Percentiles rank a stretch among this genome's conserved stretches.
phyloP scores from a whole-genome alignment of 495 filamentous ascomycete genomes.

The Tuber calosporum region DNA sequence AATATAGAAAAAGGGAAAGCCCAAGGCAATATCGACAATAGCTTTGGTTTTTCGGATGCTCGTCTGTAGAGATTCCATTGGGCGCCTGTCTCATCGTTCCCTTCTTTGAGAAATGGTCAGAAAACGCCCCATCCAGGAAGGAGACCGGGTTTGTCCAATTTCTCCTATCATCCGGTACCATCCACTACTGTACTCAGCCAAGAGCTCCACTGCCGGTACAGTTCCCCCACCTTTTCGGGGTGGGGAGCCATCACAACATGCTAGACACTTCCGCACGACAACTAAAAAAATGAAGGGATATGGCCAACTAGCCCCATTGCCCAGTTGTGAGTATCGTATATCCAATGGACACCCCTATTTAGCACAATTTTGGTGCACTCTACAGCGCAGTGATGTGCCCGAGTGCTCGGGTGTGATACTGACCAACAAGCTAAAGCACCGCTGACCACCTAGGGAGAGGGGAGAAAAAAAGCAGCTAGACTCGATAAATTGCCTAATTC shows the following conservation, averaged over 20 bases:
- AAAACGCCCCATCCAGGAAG: neutral
- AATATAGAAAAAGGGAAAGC: neutral
- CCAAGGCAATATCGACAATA: neutral
- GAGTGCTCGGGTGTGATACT: neutral
- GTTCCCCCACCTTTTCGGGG: neutral
- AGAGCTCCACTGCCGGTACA: neutral
- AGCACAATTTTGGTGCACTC: neutral
- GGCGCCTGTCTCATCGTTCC: neutral
- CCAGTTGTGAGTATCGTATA: neutral
- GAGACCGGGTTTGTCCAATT: neutral
- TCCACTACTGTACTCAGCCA: neutral
- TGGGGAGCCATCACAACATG: neutral
- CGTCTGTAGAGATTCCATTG: neutral
- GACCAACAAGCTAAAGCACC: neutral
- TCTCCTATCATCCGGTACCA: neutral
- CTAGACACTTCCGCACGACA: neutral
- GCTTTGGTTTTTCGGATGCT: neutral
- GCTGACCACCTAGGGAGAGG: neutral
- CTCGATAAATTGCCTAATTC: neutral
- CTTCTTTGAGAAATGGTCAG: neutral
- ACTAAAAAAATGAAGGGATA: neutral
- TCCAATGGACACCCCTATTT: neutral
- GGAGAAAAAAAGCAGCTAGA: neutral
- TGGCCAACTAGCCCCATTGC: neutral
- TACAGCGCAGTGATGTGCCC: neutral